Evolutionary conservation across 805 yeast species (phyloP).

Genomic region (Komagataella kurtzmanii): DNA sequence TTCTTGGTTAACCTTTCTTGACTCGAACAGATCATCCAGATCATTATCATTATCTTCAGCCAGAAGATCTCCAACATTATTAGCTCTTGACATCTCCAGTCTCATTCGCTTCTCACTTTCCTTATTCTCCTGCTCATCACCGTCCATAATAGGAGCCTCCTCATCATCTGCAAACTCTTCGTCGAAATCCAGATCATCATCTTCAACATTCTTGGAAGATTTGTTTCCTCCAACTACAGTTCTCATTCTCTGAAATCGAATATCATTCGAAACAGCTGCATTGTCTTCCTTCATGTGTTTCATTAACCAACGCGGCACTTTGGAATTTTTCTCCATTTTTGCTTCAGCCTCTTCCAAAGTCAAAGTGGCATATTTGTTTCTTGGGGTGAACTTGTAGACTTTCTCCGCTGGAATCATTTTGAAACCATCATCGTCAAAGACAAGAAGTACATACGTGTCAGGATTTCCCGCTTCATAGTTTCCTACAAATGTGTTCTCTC

Average conservation of each 20-base stretch:
- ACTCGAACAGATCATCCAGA: conserved; percentile 58
- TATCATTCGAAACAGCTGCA: conserved; percentile 28
- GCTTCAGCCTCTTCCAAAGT: conserved; percentile 95
- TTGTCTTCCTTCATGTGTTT: conserved; percentile 61
- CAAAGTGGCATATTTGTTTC: conserved; percentile 87
- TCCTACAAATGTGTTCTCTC: conserved; percentile 89
- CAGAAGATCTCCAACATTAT: conserved; percentile 38
- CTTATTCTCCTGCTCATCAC: conserved; percentile 89
- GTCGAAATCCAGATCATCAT: conserved; percentile 87
- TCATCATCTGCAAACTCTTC: conserved; percentile 98
- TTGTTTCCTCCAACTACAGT: conserved; percentile 24
- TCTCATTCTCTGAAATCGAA: conserved; percentile 21
- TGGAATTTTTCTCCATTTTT: conserved; percentile 67
- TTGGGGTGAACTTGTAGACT: conserved; percentile 83
- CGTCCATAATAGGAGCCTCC: conserved; percentile 96
- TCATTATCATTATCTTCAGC: conserved; percentile 53
- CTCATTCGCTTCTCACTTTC: conserved; percentile 77
- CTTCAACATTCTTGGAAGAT: conserved; percentile 43
- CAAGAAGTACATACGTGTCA: conserved; percentile 75
- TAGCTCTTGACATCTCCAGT: conserved; percentile 74
- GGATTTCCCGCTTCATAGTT: conserved; percentile 84
- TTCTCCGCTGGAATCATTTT: conserved; percentile 93
- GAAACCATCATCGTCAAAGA: conserved; percentile 78
- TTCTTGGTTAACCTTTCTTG: conserved; percentile 73
- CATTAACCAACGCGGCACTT: conserved; percentile 93